A percentile compares a stretch with the other conserved stretches of the same genome.
These are phyloP conservation scores for Pisolithus sp. DNA, from an alignment of 768 basidiomycete genomes.

Conservation along the genomic window DNA sequence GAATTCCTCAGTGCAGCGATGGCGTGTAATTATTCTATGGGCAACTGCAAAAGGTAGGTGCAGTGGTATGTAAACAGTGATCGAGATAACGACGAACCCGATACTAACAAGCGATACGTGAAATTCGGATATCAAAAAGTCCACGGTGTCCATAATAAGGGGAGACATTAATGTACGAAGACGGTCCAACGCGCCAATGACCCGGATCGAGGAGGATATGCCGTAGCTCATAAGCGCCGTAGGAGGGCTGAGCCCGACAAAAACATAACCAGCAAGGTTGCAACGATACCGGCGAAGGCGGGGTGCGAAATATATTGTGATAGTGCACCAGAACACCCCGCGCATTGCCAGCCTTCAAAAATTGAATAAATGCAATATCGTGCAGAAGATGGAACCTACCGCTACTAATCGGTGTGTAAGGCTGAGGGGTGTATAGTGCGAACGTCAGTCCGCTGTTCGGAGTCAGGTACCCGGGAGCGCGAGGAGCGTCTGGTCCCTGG, in stretches of 20 bases:
- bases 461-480: conserved; percentile 57
- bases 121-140: neutral
- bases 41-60: neutral
- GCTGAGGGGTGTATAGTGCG: conserved; percentile 75
- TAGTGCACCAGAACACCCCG: conserved; percentile 38
- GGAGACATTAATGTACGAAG: neutral
- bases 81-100: neutral
- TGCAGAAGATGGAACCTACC: conserved; percentile 27
- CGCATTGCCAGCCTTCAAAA: conserved; percentile 49
- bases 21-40: neutral
- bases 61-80: neutral
- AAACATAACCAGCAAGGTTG: conserved; percentile 57
- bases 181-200: neutral
- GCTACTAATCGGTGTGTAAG: conserved; percentile 60
- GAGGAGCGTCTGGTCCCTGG: conserved; percentile 56
- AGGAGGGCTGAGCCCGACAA: conserved; percentile 50
- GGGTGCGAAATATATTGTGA: conserved; percentile 40
- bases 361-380: neutral
- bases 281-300: conserved; percentile 46
- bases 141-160: neutral
- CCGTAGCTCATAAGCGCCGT: conserved; percentile 5
- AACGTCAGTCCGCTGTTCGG: conserved; percentile 70
- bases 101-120: neutral
- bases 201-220: neutral
- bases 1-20: neutral